phyloP scores from a whole-genome alignment of 2,329 filamentous ascomycete species.

The Dothideomycetes sp. region DNA sequence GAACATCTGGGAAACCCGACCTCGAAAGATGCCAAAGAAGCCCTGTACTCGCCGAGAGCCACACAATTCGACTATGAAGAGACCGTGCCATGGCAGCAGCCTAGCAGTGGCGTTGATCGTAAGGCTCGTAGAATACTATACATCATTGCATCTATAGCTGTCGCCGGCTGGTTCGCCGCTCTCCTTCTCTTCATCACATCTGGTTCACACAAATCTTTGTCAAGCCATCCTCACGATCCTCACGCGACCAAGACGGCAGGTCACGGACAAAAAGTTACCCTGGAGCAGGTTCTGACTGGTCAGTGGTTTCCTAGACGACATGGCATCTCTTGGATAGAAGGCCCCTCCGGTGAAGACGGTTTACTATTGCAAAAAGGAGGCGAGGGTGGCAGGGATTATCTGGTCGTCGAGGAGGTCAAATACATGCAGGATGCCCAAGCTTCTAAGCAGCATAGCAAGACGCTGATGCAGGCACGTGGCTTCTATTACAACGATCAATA shows the following conservation, averaged over 20 bases:
- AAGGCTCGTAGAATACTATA: conserved; percentile 55
- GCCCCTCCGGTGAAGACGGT: conserved; percentile 70
- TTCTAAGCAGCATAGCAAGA: conserved; percentile 47
- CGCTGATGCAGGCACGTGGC: conserved; percentile 60
- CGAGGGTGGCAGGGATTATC: conserved; percentile 55
- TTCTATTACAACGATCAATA: conserved; percentile 53
- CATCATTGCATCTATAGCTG: conserved; percentile 51
- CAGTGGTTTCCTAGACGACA: conserved; percentile 57
- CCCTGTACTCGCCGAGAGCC: conserved; percentile 27
- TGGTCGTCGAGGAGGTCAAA: conserved; percentile 81
- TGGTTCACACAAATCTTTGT: conserved; percentile 57
- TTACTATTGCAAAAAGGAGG: conserved; percentile 66
- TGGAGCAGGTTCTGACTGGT: conserved; percentile 60
- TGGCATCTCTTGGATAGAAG: conserved; percentile 66
- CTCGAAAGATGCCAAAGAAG: conserved; percentile 39
- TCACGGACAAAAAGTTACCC: conserved; percentile 61
- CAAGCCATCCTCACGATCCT: conserved; percentile 58
- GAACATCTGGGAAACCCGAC: conserved; percentile 55
- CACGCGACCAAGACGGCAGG: conserved; percentile 53
- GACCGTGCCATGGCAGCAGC: conserved; percentile 35
- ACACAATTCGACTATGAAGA: conserved; percentile 44
- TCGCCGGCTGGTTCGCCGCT: conserved; percentile 59
- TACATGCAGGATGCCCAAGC: conserved; percentile 36
- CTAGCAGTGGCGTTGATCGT: conserved; percentile 47
- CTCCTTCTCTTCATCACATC: conserved; percentile 57